Evolutionary conservation across 805 yeast species (phyloP), one percentile per base, ranked within the genome.

Genomic region (Ogataea pilisensis): DNA sequence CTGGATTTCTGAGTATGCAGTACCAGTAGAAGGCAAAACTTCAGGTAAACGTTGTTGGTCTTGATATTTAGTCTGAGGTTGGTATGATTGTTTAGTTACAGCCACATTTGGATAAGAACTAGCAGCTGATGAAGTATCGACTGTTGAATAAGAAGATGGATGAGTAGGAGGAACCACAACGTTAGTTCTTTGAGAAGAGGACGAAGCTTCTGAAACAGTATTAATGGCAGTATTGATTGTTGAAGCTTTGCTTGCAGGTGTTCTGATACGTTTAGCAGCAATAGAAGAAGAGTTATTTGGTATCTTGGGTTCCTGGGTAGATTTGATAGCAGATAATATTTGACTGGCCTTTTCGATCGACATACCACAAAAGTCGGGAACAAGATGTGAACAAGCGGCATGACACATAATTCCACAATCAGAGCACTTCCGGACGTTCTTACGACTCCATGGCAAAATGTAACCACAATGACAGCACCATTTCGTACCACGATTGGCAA

Each of bases 381-480:
- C 98, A 54, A 90, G 70, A 57, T 89, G 96, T 11, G 91, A 82
- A 68, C 99, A 93, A 34, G 80, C 80, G 3, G 93, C 76, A 59
- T 93, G 99, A 55, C 96, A 91, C 83, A 91, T 87, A 17, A 89
- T 79, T 24, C 95, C 95, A 78, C 99, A 93, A 51, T 85, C 93
- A 4, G 84, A 69, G 72, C 99, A 91, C 61, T 88, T 93, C 38
- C 96, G 75, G 9, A 90, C 95, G 53, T 86, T 89, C 63, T 88
- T 89, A 56, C 83, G 79, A 39, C 98, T 96, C 84, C 96, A 83
- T 14, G 99, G 98, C 47, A 93, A 72, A 38, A 93, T 81, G 59
- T 88, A 88, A 46, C 99, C 99, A 74, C 99, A 93, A 61, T 93
- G 99, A 54, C 98, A 93, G 67, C 99, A 93, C 99, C 99, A 93